Evolutionary conservation across 2,329 filamentous ascomycete species (phyloP).

Genomic region (Cladophialophora bantiana): DNA sequence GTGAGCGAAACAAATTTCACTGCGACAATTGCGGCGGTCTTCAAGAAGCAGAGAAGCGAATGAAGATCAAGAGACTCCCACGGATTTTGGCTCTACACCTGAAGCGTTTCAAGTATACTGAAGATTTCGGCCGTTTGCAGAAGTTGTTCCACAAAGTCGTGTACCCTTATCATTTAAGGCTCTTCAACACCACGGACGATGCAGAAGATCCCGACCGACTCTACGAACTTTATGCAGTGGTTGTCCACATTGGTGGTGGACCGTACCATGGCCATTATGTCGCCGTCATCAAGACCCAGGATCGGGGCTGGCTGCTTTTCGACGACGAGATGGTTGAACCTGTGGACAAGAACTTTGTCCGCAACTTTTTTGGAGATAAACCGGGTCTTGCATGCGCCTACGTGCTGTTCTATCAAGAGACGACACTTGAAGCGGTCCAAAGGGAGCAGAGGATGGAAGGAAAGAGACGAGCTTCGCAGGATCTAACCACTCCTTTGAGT

Average conservation of each 20-base stretch:
- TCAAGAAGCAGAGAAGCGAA: slow-evolving; percentile 97
- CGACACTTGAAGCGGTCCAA: slow-evolving; percentile 69
- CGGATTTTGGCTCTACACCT: slow-evolving; percentile 90
- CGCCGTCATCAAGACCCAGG: slow-evolving; percentile 95
- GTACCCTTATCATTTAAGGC: slow-evolving; percentile 92
- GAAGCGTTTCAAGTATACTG: slow-evolving; percentile 98
- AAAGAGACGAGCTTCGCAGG: slow-evolving; percentile 56
- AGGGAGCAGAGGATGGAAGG: slow-evolving; percentile 86
- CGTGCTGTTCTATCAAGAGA: slow-evolving; percentile 97
- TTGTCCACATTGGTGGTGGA: slow-evolving; percentile 95
- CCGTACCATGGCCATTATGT: slow-evolving; percentile 98
- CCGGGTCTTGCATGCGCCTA: slow-evolving; percentile 92
- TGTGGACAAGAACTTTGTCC: slow-evolving; percentile 93
- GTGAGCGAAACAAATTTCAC: slow-evolving; percentile 98
- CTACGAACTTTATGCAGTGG: slow-evolving; percentile 96
- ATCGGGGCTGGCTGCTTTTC: slow-evolving; percentile 93
- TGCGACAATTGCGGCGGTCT: slow-evolving; percentile 96
- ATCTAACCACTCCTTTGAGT: slow-evolving; percentile 47
- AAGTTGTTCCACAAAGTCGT: slow-evolving; percentile 97
- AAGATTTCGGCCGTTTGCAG: slow-evolving; percentile 89
- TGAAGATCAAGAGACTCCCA: slow-evolving; percentile 97
- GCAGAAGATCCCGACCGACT: slow-evolving; percentile 90
- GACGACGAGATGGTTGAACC: slow-evolving; percentile 99
- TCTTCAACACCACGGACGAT: slow-evolving; percentile 97
- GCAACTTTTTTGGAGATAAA: slow-evolving; percentile 96